Percentiles rank a stretch among this genome's conserved stretches.
These are phyloP conservation scores for Colletotrichum tamarilloi DNA, from an alignment of 2,329 filamentous ascomycete species.

Conservation along the genomic window DNA sequence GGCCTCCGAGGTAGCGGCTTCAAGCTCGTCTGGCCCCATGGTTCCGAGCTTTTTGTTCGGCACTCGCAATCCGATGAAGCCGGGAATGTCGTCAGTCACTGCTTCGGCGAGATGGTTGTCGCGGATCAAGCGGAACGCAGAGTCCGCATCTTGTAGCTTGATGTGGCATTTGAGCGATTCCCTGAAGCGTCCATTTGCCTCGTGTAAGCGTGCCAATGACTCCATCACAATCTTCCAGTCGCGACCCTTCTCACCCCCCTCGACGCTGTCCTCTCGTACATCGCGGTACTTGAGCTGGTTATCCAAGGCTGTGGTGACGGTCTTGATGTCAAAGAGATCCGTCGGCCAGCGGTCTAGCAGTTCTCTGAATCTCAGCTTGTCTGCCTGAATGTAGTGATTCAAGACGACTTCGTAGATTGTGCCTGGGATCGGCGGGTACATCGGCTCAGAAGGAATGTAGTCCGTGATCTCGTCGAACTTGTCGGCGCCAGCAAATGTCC, in stretches of 20 bases:
- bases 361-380: constrained; percentile 80
- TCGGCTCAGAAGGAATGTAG: constrained; percentile 81
- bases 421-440: constrained; percentile 82
- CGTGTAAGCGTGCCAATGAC: constrained; percentile 84
- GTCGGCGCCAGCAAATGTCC: constrained; percentile 86
- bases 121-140: constrained; percentile 85
- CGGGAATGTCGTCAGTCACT: constrained; percentile 88
- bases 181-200: constrained; percentile 82
- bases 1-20: constrained; percentile 83
- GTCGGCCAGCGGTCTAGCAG: constrained; percentile 86
- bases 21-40: constrained; percentile 77
- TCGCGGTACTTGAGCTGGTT: constrained; percentile 83
- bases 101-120: constrained; percentile 92
- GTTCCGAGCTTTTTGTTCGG: constrained; percentile 74
- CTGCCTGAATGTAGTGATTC: constrained; percentile 84
- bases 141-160: constrained; percentile 89
- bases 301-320: constrained; percentile 82
- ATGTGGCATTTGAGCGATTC: constrained; percentile 93
- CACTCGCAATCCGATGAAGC: constrained; percentile 89
- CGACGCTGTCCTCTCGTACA: constrained; percentile 79
- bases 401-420: constrained; percentile 91
- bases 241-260: constrained; percentile 76
- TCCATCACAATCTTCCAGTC: constrained; percentile 95
- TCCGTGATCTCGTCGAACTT: constrained; percentile 91
- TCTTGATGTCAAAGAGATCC: constrained; percentile 83